Base-by-base conservation (phyloP, 108 stramenopile species). In the Cyclotella baltica region DNA sequence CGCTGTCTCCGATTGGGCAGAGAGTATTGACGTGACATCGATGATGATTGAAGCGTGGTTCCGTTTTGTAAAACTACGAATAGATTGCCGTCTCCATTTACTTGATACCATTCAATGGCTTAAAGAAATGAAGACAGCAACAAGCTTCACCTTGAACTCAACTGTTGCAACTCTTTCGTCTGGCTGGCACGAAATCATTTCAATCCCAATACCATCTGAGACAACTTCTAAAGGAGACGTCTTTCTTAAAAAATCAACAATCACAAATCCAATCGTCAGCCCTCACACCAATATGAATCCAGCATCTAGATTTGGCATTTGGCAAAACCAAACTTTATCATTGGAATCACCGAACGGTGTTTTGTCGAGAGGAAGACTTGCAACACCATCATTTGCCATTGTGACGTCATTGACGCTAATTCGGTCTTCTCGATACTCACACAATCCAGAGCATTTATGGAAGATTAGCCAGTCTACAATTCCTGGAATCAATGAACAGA, bases 121-220 rank as follows among this genome's bases (percentile, higher is more conserved):
- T 10, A 38, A 38, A 43, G 63, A 64, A 31, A 40, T 25, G 1
- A 10, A n/a, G 4, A 11, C 13, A 11, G n/a, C 10, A 29, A 23
- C 29, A 16, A 23, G 0, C 1, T 4, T 64, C 16, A 23, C 20
- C 18, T 64, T n/a, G 63, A 64, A 64, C 4, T 43, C 38, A 22
- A 64, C 63, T 5, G 40, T 64, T 38, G 23, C 38, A 43, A 20
- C 35, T 33, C 40, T 64, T 3, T 64, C 20, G 22, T 38, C 63
- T 46, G 31, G 19, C 2, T 43, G 40, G 37, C 29, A 22, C 22
- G 36, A 38, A 25, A 20, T 20, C 4, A 40, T 64, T 13, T 27
- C 3, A 8, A 23, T 8, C 13, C 55, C 55, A 27, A 0, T 38
- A 5, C 22, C 22, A 27, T 38, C 40, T 1, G 11, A 40, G 22